These are phyloP conservation scores for Linnemannia schmuckeri DNA, from an alignment of 192 early-diverging fungal species.

Conservation along the genomic window DNA sequence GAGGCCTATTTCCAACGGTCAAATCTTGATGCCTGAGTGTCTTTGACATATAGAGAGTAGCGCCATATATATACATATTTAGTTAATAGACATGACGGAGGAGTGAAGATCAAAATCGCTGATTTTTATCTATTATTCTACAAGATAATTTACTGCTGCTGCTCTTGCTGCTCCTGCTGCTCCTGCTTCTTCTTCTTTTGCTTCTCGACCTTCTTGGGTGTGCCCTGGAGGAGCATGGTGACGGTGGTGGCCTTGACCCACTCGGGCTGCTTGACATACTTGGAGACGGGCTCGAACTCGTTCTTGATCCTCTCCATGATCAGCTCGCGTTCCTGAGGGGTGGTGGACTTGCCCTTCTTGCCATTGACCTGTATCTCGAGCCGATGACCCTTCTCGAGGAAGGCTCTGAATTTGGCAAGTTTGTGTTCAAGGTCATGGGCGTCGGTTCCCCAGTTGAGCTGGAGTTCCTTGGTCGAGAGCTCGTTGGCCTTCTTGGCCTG, in stretches of 20 bases:
- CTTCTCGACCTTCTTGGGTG: conserved; percentile 21
- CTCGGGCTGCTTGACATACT: conserved; percentile 48
- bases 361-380: conserved; percentile 62
- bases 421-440: conserved; percentile 66
- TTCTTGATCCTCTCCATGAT: conserved; percentile 54
- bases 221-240: conserved; percentile 46
- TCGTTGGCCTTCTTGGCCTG: conserved; percentile 61
- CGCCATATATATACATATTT: background rate
- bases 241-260: conserved; percentile 49
- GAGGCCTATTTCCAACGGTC: conserved; percentile 11
- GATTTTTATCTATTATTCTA: background rate
- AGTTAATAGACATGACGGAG: background rate
- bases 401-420: conserved; percentile 57
- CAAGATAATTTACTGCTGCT: background rate
- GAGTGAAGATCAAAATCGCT: background rate
- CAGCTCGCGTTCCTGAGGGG: conserved; percentile 48
- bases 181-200: conserved; percentile 14
- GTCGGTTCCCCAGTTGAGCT: conserved; percentile 66
- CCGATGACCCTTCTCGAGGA: conserved; percentile 66
- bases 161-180: background rate
- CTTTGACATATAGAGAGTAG: background rate
- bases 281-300: conserved; percentile 48
- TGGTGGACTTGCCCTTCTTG: conserved; percentile 58
- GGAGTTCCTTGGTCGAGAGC: conserved; percentile 59
- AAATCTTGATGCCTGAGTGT: background rate